Base-by-base conservation (phyloP, 371 early-diverging fungal species). In the Mortierella sp. region DNA sequence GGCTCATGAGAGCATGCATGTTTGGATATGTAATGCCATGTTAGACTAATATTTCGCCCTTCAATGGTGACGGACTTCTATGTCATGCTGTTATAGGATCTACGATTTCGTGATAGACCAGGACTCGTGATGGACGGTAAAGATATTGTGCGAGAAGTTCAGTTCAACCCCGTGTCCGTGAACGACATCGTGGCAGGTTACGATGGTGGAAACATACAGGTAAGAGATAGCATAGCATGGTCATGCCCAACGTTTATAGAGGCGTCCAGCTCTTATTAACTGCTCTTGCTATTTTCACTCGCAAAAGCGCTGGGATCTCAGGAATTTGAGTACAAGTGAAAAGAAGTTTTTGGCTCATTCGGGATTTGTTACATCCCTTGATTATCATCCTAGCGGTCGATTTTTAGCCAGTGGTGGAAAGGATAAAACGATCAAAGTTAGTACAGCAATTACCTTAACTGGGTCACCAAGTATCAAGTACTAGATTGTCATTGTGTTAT, bases 181-280 rank as follows among this genome's bases (percentile, higher is more conserved):
- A 80, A 84, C 65, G 93, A 94, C 66, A 95, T 97, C 77, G 93
- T 90, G 6, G 95, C 97, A 22, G 96, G 93, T 0, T 96, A 95
- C 78, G 97, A 97, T 64, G 95, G 93, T 60, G 97, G 97, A 18
- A 92, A 88, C n/a, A 87, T 95, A 35, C 95, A 95, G 87, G 92
- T 89, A 85, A 63, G 58, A 12, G 0, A 9, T 40, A 20, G 35
- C 35, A 0, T 12, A 49, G 28, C 28, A 18, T 14, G 11, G 24
- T 8, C 5, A 10, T 16, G 24, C 8, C 55, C 6, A 4, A 40
- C 5, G 4, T 5, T 24, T 16, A 40, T 26, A 4, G 8, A 37
- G 20, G 10, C 3, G 10, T n/a, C 26, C 12, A 20, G 28, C 14
- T 66, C 24, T 35, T n/a, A 28, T 16, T 61, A 18, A 62, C 68